phyloP scores from a whole-genome alignment of 139 green algal species.

The Tetradesmus obliquus region DNA sequence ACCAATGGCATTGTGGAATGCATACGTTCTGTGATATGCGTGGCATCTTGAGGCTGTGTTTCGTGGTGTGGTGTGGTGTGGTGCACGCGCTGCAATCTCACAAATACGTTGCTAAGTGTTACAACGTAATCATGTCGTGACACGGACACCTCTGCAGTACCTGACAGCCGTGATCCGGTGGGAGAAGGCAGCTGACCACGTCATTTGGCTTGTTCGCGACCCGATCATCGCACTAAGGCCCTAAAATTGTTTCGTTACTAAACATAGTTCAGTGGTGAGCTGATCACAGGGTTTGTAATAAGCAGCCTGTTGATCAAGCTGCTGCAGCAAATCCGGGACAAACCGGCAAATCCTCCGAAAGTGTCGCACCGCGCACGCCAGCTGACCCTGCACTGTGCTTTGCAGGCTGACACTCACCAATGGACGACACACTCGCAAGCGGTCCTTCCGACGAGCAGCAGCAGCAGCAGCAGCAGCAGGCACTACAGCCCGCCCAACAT shows the following conservation, averaged over 20 bases:
- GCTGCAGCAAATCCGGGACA: background rate
- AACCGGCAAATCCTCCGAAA: background rate
- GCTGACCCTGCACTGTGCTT: background rate
- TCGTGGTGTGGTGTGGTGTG: too few species aligned
- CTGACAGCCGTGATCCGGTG: background rate
- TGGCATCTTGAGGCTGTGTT: background rate
- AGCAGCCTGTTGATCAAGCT: background rate
- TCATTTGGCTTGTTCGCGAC: background rate
- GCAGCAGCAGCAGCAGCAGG: background rate
- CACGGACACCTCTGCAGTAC: background rate
- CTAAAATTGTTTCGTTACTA: background rate
- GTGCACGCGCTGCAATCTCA: background rate
- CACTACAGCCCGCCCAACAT: background rate
- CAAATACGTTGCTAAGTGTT: background rate
- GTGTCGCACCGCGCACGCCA: too few species aligned
- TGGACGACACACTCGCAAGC: background rate
- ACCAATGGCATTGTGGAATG: too few species aligned
- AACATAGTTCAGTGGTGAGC: background rate
- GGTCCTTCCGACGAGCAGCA: background rate
- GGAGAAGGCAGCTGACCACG: background rate
- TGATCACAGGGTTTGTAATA: background rate
- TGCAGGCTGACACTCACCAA: background rate
- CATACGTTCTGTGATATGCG: background rate
- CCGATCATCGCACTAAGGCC: background rate
- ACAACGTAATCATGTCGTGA: background rate